These are phyloP conservation scores for Sphaerulina musiva DNA, from an alignment of 2,329 filamentous ascomycete species.

Conservation along the genomic window DNA sequence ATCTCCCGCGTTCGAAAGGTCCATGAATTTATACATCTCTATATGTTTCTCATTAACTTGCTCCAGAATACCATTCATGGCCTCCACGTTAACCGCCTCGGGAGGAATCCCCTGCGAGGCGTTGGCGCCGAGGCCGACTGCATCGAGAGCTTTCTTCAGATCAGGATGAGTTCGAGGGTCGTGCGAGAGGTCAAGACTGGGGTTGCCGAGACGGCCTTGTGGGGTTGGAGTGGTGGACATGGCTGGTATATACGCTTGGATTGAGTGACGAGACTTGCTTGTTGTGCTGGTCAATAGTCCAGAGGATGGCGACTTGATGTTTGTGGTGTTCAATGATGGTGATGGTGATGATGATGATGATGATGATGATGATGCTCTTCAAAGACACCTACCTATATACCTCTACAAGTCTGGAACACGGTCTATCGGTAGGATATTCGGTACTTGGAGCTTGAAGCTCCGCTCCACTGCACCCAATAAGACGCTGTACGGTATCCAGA, in stretches of 20 bases:
- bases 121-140: constrained; percentile 8
- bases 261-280: background rate
- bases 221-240: constrained; percentile 9
- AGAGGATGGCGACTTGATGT: no score
- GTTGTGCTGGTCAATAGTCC: background rate
- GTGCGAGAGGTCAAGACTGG: constrained; percentile 12
- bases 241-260: background rate
- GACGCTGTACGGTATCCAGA: background rate
- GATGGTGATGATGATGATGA: no score
- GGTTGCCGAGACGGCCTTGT: constrained; percentile 25
- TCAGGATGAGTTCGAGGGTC: constrained; percentile 24
- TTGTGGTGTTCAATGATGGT: no score
- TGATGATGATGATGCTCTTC: no score
- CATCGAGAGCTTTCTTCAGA: constrained; percentile 9
- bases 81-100: constrained; percentile 2
- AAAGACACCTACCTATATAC: background rate
- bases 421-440: background rate
- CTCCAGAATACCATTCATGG: background rate
- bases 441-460: background rate
- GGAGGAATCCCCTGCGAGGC: background rate
- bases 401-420: background rate
- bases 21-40: constrained; percentile 1
- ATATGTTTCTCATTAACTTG: background rate
- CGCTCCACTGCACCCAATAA: background rate
- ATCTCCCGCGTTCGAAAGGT: constrained; percentile 12